phyloP scores from a whole-genome alignment of 352 stramenopile genomes.

The Pythium dissimile region DNA sequence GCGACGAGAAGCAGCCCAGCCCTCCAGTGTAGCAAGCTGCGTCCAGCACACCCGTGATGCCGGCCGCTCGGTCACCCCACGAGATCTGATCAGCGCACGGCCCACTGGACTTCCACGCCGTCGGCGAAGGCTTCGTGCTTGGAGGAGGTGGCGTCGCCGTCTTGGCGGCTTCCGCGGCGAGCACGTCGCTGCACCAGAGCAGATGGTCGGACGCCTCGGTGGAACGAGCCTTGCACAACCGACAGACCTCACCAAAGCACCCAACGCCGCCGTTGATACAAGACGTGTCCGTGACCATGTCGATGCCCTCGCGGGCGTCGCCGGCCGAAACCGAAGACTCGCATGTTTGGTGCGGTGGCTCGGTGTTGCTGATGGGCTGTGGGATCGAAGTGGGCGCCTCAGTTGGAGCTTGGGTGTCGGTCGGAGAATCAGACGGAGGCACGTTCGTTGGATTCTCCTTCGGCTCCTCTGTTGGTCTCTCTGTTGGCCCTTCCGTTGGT shows the following conservation, averaged over 20 bases:
- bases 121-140: not conserved
- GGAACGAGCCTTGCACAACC: constrained; percentile 22
- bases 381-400: not conserved
- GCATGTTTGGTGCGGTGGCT: constrained; percentile 5
- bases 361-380: not conserved
- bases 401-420: not conserved
- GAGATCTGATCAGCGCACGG: constrained; percentile 13
- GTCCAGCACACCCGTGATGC: constrained; percentile 17
- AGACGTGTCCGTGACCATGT: constrained; percentile 17
- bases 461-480: constrained; percentile 3
- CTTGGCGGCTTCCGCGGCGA: not conserved
- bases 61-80: constrained; percentile 9
- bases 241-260: constrained; percentile 23
- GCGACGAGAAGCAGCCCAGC: constrained; percentile 19
- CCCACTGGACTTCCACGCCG: not conserved
- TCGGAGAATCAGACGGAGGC: not conserved
- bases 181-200: constrained; percentile 10
- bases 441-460: not conserved
- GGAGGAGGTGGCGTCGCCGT: not conserved
- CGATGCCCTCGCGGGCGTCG: constrained; percentile 18
- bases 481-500: constrained; percentile 1
- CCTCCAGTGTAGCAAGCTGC: not conserved
- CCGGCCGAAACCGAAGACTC: constrained; percentile 8
- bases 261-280: constrained; percentile 24
- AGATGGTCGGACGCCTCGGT: constrained; percentile 12